Percentiles rank a stretch among this genome's conserved stretches.
Conservation (phyloP, 257 asterid species). For the Avicennia marina region DNA sequence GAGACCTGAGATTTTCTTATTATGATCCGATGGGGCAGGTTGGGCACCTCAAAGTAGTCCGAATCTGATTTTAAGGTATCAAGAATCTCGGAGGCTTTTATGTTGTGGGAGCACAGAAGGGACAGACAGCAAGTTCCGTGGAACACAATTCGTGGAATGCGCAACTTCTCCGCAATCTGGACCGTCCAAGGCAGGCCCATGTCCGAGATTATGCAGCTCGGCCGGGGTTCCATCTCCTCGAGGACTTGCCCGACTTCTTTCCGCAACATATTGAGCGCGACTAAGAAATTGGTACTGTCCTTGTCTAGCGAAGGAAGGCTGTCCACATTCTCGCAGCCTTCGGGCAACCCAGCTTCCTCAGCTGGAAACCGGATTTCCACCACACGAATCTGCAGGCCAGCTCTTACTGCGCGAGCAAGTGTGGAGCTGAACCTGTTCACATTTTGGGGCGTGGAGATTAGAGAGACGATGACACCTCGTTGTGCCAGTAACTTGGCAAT, state of each 20-base stretch:
- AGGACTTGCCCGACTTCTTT: slow-evolving; percentile 25
- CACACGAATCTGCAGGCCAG: slow-evolving; percentile 27
- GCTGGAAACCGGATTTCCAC: slow-evolving; percentile 34
- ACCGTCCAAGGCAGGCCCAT: slow-evolving; percentile 44
- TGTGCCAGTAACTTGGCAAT: slow-evolving; percentile 37
- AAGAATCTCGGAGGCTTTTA: slow-evolving; percentile 18
- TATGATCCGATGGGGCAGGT: slow-evolving; percentile 19
- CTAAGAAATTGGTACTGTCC: slow-evolving; percentile 23
- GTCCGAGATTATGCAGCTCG: slow-evolving; percentile 44
- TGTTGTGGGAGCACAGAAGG: slow-evolving; percentile 21
- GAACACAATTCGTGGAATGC: slow-evolving; percentile 41
- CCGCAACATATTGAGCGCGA: slow-evolving; percentile 30
- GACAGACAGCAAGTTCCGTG: slow-evolving; percentile 29
- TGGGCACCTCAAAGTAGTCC: slow-evolving; percentile 22
- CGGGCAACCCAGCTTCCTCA: slow-evolving; percentile 38
- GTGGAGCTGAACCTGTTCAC: slow-evolving; percentile 25
- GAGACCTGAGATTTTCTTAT: slow-evolving; percentile 11
- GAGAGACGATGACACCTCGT: slow-evolving; percentile 22
- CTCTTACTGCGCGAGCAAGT: slow-evolving; percentile 23
- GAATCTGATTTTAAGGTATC: slow-evolving; percentile 12
- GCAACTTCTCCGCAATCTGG: slow-evolving; percentile 25
- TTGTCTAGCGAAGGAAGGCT: slow-evolving; percentile 28
- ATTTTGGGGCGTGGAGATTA: slow-evolving; percentile 43
- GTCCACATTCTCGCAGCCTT: slow-evolving; percentile 46
- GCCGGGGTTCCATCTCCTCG: slow-evolving; percentile 28